Percentiles rank a stretch among this genome's conserved stretches.
phyloP scores from a whole-genome alignment of 495 filamentous ascomycete genomes.

The Penicillium canescens region DNA sequence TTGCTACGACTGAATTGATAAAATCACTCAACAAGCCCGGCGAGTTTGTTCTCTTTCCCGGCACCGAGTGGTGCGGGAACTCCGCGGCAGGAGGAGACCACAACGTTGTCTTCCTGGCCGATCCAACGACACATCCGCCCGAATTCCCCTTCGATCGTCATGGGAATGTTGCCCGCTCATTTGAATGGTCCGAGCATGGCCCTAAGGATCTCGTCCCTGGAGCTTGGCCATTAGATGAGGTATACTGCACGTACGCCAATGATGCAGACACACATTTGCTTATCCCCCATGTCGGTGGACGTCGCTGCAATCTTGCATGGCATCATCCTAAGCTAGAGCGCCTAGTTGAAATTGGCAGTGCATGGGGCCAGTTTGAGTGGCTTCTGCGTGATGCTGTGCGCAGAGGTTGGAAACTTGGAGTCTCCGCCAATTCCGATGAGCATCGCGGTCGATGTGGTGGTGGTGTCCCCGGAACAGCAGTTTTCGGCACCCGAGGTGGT shows the following conservation, averaged over 20 bases:
- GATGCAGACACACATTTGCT: slow-evolving; percentile 16
- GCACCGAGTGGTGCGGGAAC: slow-evolving; percentile 23
- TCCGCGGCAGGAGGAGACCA: slow-evolving; percentile 21
- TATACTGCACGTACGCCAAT: slow-evolving; percentile 11
- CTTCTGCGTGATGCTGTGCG: slow-evolving; percentile 18
- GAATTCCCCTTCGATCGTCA: slow-evolving; percentile 20
- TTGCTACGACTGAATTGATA: slow-evolving; percentile 18
- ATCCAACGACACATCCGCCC: slow-evolving; percentile 9
- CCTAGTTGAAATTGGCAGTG: slow-evolving; percentile 21
- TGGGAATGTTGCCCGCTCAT: slow-evolving; percentile 21
- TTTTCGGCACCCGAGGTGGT: slow-evolving; percentile 24
- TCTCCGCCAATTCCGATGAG: slow-evolving; percentile 24
- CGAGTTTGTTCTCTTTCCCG: slow-evolving; percentile 23
- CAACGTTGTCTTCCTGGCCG: slow-evolving; percentile 22
- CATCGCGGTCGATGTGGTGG: slow-evolving; percentile 25
- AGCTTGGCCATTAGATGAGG: slow-evolving; percentile 22
- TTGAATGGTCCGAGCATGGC: slow-evolving; percentile 23
- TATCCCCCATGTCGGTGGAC: slow-evolving; percentile 22
- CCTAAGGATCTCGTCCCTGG: slow-evolving; percentile 19
- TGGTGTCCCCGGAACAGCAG: slow-evolving; percentile 23
- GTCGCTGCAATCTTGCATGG: slow-evolving; percentile 22
- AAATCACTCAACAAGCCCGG: slow-evolving; percentile 18
- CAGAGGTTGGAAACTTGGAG: slow-evolving; percentile 22
- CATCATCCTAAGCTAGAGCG: slow-evolving; percentile 23
- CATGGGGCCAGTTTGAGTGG: slow-evolving; percentile 26